Evolutionary conservation across 352 stramenopile genomes (phyloP).

Genomic region (Globisporangium iwayamae): DNA sequence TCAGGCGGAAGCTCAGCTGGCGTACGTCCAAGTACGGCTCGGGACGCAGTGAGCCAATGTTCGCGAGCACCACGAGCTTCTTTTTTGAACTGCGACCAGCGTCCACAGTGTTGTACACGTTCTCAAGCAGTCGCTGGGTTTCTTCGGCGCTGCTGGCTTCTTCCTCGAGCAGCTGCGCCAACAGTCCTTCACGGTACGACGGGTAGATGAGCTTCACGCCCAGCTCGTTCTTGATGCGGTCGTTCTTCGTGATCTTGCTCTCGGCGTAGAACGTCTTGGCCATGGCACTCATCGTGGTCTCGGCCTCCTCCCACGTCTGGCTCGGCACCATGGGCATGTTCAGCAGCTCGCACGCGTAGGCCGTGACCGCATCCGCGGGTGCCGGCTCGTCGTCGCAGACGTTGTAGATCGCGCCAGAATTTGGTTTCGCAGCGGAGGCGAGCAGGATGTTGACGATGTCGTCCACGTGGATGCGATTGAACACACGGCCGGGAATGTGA

Average conservation of each 20-base stretch:
- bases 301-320: constrained; percentile 70
- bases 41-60: constrained; percentile 71
- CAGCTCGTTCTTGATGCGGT: constrained; percentile 69
- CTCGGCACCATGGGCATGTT: constrained; percentile 39
- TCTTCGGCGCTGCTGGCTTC: constrained; percentile 21
- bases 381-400: constrained; percentile 88
- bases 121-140: neutral
- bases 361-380: constrained; percentile 71
- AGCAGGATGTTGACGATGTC: constrained; percentile 85
- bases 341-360: constrained; percentile 75
- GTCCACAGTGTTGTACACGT: constrained; percentile 6
- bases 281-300: constrained; percentile 81
- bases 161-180: constrained; percentile 78
- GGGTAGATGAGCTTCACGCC: constrained; percentile 68
- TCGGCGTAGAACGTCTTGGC: constrained; percentile 85
- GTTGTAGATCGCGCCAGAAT: constrained; percentile 81
- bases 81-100: neutral
- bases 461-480: constrained; percentile 90
- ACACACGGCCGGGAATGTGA: constrained; percentile 67
- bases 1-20: constrained; percentile 67
- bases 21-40: constrained; percentile 72
- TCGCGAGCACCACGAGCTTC: constrained; percentile 52
- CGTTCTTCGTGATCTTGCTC: constrained; percentile 78
- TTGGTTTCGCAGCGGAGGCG: constrained; percentile 60
- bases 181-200: constrained; percentile 78